Evolutionary conservation across 2,329 filamentous ascomycete genomes (phyloP).

Genomic region (Arthrocladium fulminans): DNA sequence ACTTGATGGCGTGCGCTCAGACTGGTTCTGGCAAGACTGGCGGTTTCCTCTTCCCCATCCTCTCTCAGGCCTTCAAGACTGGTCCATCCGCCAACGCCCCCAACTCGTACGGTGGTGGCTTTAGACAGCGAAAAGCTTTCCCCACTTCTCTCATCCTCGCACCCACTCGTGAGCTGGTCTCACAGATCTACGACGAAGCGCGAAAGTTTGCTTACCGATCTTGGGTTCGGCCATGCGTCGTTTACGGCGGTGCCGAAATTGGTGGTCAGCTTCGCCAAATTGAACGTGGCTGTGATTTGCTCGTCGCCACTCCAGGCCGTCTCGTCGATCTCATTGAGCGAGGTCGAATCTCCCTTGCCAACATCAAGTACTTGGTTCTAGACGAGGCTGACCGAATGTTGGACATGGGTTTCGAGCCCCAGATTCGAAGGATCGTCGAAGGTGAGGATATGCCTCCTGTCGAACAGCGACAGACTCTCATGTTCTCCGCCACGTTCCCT

Average conservation of each 20-base stretch:
- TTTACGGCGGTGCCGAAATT: constrained; percentile 98
- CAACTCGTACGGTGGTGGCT: constrained; percentile 56
- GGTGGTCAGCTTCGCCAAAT: constrained; percentile 97
- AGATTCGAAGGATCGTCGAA: constrained; percentile 97
- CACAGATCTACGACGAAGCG: constrained; percentile 94
- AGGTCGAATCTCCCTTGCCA: constrained; percentile 91
- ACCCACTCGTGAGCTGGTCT: constrained; percentile 95
- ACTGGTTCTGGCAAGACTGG: constrained; percentile 99
- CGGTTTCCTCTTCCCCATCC: constrained; percentile 97
- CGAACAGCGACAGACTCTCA: constrained; percentile 84
- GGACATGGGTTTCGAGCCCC: constrained; percentile 99
- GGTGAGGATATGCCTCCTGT: constrained; percentile 93
- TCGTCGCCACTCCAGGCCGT: constrained; percentile 94
- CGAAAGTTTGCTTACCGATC: constrained; percentile 98
- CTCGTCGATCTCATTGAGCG: constrained; percentile 97
- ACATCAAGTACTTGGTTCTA: constrained; percentile 98
- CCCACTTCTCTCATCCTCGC: constrained; percentile 93
- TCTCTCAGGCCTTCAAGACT: constrained; percentile 91
- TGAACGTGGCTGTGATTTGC: constrained; percentile 90
- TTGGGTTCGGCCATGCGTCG: constrained; percentile 96
- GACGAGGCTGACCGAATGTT: constrained; percentile 99
- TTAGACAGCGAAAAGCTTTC: constrained; percentile 94
- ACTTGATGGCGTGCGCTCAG: constrained; percentile 99
- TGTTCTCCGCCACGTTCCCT: constrained; percentile 99
- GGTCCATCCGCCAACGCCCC: constrained; percentile 66